Conservation (phyloP, 1,284 basidiomycete genomes). For the Phellopilus nigrolimitatus region DNA sequence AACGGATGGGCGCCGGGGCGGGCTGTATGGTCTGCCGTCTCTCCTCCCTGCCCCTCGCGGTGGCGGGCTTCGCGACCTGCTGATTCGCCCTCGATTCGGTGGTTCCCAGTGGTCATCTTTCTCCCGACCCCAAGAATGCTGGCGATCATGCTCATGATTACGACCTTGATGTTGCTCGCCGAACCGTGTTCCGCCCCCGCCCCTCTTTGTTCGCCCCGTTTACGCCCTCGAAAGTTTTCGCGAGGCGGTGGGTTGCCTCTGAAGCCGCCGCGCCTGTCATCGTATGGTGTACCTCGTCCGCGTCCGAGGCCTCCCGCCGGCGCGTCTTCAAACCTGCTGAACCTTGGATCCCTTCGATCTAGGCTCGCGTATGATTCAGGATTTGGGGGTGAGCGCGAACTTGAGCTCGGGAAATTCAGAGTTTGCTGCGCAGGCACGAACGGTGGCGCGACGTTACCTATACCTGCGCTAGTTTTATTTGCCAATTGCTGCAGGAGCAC, state of each 20-base stretch:
- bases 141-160: conserved; percentile 25
- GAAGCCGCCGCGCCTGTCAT: neutral
- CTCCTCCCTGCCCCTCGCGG: conserved; percentile 38
- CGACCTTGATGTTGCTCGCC: conserved; percentile 17
- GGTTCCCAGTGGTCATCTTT: conserved; percentile 35
- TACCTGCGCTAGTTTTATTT: conserved; percentile 47
- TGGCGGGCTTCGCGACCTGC: conserved; percentile 68
- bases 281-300: conserved; percentile 23
- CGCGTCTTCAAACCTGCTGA: conserved; percentile 41
- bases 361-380: conserved; percentile 42
- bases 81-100: conserved; percentile 36
- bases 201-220: neutral
- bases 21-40: conserved; percentile 51
- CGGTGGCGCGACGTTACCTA: conserved; percentile 23
- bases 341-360: conserved; percentile 40
- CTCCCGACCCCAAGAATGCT: conserved; percentile 47
- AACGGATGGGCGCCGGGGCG: conserved; percentile 42
- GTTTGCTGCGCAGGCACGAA: conserved; percentile 27
- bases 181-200: neutral
- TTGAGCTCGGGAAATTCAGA: conserved; percentile 27
- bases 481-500: conserved; percentile 70
- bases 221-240: neutral
- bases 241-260: neutral
- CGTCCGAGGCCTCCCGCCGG: conserved; percentile 32
- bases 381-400: conserved; percentile 30